Evolutionary conservation across 306 rosid genomes (phyloP).

Genomic region (Cucumis sativus): Cucumber_9930_V3 NC_026657.2:26282501-26283000

Average conservation of each 20-base stretch:
- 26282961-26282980: neutral
- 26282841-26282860: conserved; percentile 48
- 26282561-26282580: neutral
- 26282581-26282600: neutral
- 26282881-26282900: conserved; percentile 36
- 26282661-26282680: neutral
- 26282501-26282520: neutral
- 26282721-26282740: neutral
- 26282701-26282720: neutral
- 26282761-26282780: conserved; percentile 5
- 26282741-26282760: neutral
- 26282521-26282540: neutral
- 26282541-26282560: neutral
- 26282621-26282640: neutral
- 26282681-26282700: neutral
- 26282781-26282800: conserved; percentile 81
- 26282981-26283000: neutral
- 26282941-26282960: neutral
- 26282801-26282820: conserved; percentile 71
- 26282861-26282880: conserved; percentile 49
- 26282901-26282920: neutral
- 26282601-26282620: neutral
- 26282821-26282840: conserved; percentile 34
- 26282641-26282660: neutral
- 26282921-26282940: neutral